Conservation (phyloP, 306 rosid species). For the Quercus suber region DNA sequence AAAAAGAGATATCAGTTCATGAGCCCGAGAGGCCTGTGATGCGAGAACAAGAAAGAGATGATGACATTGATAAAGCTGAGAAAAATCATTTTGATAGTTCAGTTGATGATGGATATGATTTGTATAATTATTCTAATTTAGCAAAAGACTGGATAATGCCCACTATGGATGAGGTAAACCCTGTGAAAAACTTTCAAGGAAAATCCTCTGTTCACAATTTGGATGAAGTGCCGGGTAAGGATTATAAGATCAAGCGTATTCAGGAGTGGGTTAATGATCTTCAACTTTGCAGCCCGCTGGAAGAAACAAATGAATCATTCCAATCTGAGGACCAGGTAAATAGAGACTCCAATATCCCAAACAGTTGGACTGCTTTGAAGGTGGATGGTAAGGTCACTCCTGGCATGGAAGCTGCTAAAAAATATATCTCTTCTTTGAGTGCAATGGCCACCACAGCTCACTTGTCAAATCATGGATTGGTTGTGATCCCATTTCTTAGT, state of each 20-base stretch:
- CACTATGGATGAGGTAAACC: conserved; percentile 30
- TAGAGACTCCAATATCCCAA: conserved; percentile 32
- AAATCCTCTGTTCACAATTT: conserved; percentile 33
- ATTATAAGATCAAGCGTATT: conserved; percentile 70
- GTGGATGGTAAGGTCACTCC: conserved; percentile 55
- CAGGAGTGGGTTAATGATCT: conserved; percentile 88
- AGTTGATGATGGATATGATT: conserved; percentile 57
- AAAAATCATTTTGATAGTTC: conserved; percentile 32
- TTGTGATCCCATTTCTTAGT: conserved; percentile 81
- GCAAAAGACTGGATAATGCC: conserved; percentile 80
- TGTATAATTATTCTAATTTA: conserved; percentile 33
- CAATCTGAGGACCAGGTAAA: conserved; percentile 33
- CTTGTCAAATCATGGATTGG: conserved; percentile 80
- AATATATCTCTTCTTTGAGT: conserved; percentile 75
- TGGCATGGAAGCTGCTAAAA: conserved; percentile 82
- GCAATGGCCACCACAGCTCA: conserved; percentile 72
- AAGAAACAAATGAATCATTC: conserved; percentile 48
- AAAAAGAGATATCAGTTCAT: conserved; percentile 30
- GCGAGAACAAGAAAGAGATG: conserved; percentile 38
- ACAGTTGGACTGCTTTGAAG: conserved; percentile 28
- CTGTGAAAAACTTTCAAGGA: conserved; percentile 32
- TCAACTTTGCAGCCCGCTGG: conserved; percentile 54
- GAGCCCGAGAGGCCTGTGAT: conserved; percentile 40
- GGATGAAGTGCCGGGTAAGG: conserved; percentile 43
- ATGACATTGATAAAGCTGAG: conserved; percentile 34